These are phyloP conservation scores for Barnettozyma pratensis DNA, from an alignment of 805 yeast genomes.

Conservation along the genomic window DNA sequence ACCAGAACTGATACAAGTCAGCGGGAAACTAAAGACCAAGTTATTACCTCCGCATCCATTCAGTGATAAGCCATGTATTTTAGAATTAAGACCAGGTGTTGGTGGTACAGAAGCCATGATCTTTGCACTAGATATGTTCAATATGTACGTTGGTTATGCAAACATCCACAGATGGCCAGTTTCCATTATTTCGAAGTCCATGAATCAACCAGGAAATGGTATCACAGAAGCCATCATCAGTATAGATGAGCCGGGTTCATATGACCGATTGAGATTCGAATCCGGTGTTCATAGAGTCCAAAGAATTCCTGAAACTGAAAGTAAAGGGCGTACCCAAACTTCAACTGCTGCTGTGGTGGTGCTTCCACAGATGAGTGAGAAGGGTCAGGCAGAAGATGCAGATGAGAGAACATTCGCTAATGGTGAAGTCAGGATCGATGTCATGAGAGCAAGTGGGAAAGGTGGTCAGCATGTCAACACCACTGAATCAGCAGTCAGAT, in stretches of 20 bases:
- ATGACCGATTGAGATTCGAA: constrained; percentile 68
- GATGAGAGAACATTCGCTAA: constrained; percentile 72
- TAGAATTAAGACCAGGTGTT: constrained; percentile 91
- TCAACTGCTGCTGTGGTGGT: constrained; percentile 96
- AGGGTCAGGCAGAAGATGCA: constrained; percentile 40
- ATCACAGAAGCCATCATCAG: constrained; percentile 70
- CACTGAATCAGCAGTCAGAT: constrained; percentile 92
- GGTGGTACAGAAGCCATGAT: constrained; percentile 94
- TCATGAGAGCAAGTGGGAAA: constrained; percentile 96
- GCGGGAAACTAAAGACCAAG: constrained; percentile 44
- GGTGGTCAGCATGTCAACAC: constrained; percentile 99
- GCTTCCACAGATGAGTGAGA: constrained; percentile 69
- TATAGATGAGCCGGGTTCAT: constrained; percentile 74
- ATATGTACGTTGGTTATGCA: constrained; percentile 78
- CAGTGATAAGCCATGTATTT: constrained; percentile 67
- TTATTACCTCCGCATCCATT: constrained; percentile 75
- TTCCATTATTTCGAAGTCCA: constrained; percentile 51
- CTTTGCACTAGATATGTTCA: constrained; percentile 72
- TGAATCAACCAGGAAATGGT: constrained; percentile 59
- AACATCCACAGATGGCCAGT: constrained; percentile 61
- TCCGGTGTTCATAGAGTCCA: constrained; percentile 97
- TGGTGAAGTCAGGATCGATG: constrained; percentile 87
- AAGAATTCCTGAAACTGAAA: constrained; percentile 87
- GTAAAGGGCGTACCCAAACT: constrained; percentile 91
- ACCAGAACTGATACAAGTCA: constrained; percentile 40